Evolutionary conservation across 305 asterid genomes (phyloP).

Genomic region (Coffea humblotiana): DNA sequence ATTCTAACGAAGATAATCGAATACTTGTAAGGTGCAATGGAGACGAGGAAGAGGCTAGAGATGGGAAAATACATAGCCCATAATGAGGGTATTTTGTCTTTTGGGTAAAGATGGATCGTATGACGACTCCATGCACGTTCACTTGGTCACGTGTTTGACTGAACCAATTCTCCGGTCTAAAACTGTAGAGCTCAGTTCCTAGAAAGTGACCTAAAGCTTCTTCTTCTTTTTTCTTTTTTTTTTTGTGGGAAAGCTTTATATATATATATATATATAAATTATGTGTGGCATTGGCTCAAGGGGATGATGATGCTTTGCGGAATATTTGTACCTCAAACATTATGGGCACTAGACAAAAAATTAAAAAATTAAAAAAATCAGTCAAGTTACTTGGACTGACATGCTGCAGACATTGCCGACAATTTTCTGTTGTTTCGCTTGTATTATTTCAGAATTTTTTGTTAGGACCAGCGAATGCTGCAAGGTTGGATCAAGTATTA

Average conservation of each 20-base stretch:
- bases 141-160: slow-evolving; percentile 19
- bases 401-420: neutral
- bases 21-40: neutral
- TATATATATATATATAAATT: too few relatives aligned
- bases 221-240: neutral
- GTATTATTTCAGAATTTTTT: neutral
- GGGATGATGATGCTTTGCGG: neutral
- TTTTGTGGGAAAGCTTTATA: too few relatives aligned
- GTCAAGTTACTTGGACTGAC: neutral
- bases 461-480: neutral
- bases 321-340: neutral
- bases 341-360: neutral
- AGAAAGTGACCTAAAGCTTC: too few relatives aligned
- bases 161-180: slow-evolving; percentile 10
- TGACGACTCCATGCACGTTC: slow-evolving; percentile 11
- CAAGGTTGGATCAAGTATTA: too few relatives aligned
- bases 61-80: neutral
- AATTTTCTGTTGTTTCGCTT: neutral
- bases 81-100: slow-evolving; percentile 10
- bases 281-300: neutral
- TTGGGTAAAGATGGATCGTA: neutral
- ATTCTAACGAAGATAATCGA: neutral
- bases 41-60: neutral
- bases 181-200: neutral
- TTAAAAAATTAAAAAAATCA: too few relatives aligned